Conservation (phyloP, 2,329 filamentous ascomycete species). For the Fusarium verticillioides region DNA sequence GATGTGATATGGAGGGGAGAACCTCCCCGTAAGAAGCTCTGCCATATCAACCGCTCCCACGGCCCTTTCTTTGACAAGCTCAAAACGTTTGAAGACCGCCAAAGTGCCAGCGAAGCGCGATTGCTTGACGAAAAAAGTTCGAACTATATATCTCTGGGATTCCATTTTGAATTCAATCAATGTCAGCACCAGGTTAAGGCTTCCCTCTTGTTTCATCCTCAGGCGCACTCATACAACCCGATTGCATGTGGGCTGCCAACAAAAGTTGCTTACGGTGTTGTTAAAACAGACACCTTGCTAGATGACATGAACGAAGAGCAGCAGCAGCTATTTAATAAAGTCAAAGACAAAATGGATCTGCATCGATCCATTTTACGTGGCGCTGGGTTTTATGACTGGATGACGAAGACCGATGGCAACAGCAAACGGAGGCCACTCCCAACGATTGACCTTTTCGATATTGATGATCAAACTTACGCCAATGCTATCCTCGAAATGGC, state of each 20-base stretch:
- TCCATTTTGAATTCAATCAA: too few species aligned
- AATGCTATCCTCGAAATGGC: constrained; percentile 7
- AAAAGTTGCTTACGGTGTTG: too few species aligned
- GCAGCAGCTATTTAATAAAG: fast-evolving
- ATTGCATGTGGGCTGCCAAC: background rate
- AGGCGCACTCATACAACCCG: background rate
- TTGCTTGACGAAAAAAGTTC: too few species aligned
- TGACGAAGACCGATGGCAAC: background rate
- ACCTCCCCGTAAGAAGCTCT: too few species aligned
- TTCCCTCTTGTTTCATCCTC: too few species aligned
- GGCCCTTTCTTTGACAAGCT: too few species aligned
- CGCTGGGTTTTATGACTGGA: constrained; percentile 10
- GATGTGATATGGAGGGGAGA: too few species aligned
- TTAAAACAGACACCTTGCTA: fast-evolving
- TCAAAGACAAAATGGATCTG: constrained; percentile 5
- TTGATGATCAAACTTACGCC: background rate
- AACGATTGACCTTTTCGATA: background rate
- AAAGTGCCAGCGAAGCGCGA: too few species aligned
- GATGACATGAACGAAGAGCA: background rate
- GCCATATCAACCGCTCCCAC: too few species aligned
- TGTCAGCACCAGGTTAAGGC: too few species aligned
- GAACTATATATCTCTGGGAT: too few species aligned
- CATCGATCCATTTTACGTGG: constrained; percentile 28
- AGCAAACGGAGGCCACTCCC: background rate
- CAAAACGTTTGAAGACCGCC: too few species aligned